These are phyloP conservation scores for Artemisia tridentata DNA, from an alignment of 129 eudicot genomes.

Conservation along the genomic window DNA sequence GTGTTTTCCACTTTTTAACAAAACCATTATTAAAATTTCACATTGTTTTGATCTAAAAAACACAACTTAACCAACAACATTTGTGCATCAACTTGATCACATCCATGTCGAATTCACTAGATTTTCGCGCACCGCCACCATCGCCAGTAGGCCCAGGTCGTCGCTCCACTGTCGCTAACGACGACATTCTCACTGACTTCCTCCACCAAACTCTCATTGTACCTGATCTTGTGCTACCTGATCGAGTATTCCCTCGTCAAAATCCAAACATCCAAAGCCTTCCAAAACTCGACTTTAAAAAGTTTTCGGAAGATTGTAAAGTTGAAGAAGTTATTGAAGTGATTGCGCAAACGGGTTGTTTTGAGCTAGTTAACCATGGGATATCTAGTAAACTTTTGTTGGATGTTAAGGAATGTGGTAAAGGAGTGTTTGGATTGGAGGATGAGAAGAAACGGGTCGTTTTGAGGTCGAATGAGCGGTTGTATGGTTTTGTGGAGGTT, in stretches of 20 bases:
- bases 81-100: slow-evolving; percentile 1
- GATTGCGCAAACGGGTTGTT: slow-evolving; percentile 54
- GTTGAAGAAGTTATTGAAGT: slow-evolving; percentile 19
- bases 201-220: slow-evolving; percentile 66
- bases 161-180: slow-evolving; percentile 62
- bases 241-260: slow-evolving; percentile 69
- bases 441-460: slow-evolving; percentile 50
- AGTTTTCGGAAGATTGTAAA: background rate
- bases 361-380: slow-evolving; percentile 74
- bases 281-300: slow-evolving; percentile 48
- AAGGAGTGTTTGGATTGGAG: slow-evolving; percentile 44
- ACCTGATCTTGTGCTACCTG: slow-evolving; percentile 70
- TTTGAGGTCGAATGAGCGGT: slow-evolving; percentile 46
- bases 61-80: slow-evolving; percentile 7
- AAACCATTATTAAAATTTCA: background rate
- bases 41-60: background rate
- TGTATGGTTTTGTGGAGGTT: slow-evolving; percentile 67
- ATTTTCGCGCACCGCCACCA: slow-evolving; percentile 90
- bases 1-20: slow-evolving; percentile 12
- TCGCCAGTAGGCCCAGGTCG: slow-evolving; percentile 83
- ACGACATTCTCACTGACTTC: slow-evolving; percentile 62
- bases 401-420: slow-evolving; percentile 33
- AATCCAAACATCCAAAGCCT: slow-evolving; percentile 43
- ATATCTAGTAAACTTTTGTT: slow-evolving; percentile 29
- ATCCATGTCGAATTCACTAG: slow-evolving; percentile 44